Conservation (phyloP, 495 filamentous ascomycete genomes). For the Hyaloscypha variabilis region DNA sequence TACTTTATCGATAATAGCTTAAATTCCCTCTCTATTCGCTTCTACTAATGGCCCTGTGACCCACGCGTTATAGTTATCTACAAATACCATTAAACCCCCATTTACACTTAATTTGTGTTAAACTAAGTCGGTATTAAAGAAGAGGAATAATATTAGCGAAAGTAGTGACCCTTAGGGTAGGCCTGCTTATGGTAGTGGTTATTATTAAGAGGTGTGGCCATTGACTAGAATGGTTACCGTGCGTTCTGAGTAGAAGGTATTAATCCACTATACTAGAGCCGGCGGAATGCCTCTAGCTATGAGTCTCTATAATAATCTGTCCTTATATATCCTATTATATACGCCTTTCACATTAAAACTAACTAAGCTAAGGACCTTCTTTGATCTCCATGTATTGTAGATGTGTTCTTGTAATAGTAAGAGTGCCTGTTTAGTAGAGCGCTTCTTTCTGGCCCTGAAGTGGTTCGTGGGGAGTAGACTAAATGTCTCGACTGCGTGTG, state of each 20-base stretch:
- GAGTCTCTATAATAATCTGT: slow-evolving; percentile 38
- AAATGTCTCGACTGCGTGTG: slow-evolving; percentile 22
- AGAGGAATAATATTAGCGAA: neutral
- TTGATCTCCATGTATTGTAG: slow-evolving; percentile 31
- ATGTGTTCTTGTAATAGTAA: slow-evolving; percentile 36
- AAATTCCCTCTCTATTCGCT: neutral
- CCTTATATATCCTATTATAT: slow-evolving; percentile 43
- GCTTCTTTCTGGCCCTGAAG: slow-evolving; percentile 33
- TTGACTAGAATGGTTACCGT: slow-evolving; percentile 32
- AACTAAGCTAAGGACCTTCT: slow-evolving; percentile 34
- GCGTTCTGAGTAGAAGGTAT: slow-evolving; percentile 34
- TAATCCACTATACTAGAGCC: slow-evolving; percentile 35
- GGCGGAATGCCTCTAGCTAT: slow-evolving; percentile 36
- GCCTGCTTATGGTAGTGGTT: slow-evolving; percentile 23
- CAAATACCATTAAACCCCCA: neutral
- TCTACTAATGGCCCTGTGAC: neutral
- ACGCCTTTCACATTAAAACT: slow-evolving; percentile 47
- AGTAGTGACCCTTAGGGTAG: neutral
- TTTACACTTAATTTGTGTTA: neutral
- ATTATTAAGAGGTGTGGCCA: slow-evolving; percentile 9
- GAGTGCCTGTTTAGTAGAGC: slow-evolving; percentile 28
- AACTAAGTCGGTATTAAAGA: neutral
- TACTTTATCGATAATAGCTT: neutral
- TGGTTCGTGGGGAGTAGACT: slow-evolving; percentile 31
- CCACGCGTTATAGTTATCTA: neutral